Evolutionary conservation across 1,284 basidiomycete species (phyloP).

Genomic region (Cutaneotrichosporon sp.): DNA sequence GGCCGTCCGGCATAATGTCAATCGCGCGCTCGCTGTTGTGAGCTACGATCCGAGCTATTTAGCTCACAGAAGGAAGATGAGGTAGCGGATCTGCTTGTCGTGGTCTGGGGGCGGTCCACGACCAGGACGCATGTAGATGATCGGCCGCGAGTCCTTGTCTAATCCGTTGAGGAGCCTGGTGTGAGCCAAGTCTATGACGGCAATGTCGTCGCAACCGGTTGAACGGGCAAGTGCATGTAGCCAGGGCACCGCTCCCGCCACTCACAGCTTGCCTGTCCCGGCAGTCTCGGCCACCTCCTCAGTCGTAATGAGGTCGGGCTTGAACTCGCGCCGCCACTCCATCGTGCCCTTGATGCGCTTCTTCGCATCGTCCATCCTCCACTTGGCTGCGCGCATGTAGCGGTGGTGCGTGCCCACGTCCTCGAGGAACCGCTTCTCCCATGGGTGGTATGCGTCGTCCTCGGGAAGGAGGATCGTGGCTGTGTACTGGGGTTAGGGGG

Average conservation of each 20-base stretch:
- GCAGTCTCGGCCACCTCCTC: constrained; percentile 71
- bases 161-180: constrained; percentile 74
- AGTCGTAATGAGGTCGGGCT: constrained; percentile 75
- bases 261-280: constrained; percentile 80
- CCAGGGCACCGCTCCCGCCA: constrained; percentile 8
- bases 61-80: constrained; percentile 77
- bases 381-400: constrained; percentile 79
- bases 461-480: constrained; percentile 62
- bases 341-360: constrained; percentile 72
- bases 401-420: constrained; percentile 71
- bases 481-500: constrained; percentile 60
- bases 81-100: constrained; percentile 72
- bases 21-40: constrained; percentile 72
- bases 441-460: constrained; percentile 66
- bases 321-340: constrained; percentile 75
- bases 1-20: constrained; percentile 76
- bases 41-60: constrained; percentile 12
- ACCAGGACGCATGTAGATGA: constrained; percentile 80
- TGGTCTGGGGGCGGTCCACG: constrained; percentile 74
- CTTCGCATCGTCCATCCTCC: constrained; percentile 74
- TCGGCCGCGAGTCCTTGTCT: constrained; percentile 74
- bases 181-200: background rate
- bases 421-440: constrained; percentile 72
- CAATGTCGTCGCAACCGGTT: too few species aligned
- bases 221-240: too few species aligned